These are phyloP conservation scores for Medicago arabica DNA, from an alignment of 306 rosid genomes.

Conservation along the genomic window DNA sequence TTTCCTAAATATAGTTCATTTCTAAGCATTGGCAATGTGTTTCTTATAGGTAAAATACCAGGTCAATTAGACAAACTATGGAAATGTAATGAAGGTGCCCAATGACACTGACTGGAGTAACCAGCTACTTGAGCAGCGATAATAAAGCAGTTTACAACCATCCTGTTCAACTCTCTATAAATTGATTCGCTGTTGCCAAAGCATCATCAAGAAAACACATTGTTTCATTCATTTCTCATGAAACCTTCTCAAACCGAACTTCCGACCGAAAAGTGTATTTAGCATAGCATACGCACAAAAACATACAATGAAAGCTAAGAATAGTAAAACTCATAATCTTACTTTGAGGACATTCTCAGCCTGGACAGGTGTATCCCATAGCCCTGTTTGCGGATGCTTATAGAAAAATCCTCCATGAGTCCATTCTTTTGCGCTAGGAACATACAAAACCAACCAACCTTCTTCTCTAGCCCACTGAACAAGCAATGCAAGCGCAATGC, in stretches of 20 bases:
- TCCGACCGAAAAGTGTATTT: slow-evolving; percentile 3
- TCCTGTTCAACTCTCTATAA: not conserved
- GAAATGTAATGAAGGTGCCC: not conserved
- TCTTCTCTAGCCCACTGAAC: slow-evolving; percentile 98
- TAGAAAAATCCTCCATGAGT: slow-evolving; percentile 88
- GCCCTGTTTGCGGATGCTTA: slow-evolving; percentile 69
- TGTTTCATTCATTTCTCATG: not conserved
- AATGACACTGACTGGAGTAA: not conserved
- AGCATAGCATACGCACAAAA: slow-evolving; percentile 22
- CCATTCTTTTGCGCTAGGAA: slow-evolving; percentile 87
- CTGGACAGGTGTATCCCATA: slow-evolving; percentile 97
- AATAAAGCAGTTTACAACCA: slow-evolving; percentile 8
- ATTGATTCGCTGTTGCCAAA: not conserved
- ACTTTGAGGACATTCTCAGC: slow-evolving; percentile 84
- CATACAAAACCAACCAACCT: slow-evolving; percentile 97
- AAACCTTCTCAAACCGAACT: slow-evolving; percentile 13
- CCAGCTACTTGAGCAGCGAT: slow-evolving; percentile 1
- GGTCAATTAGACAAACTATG: not conserved
- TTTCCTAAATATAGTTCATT: not conserved
- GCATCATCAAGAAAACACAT: slow-evolving; percentile 6
- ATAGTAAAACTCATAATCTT: slow-evolving; percentile 40
- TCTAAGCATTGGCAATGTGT: not conserved
- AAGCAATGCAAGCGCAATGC: slow-evolving; percentile 89
- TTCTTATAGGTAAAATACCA: slow-evolving; percentile 1
- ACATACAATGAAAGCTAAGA: not conserved